These are phyloP conservation scores for Andrographis paniculata DNA, from an alignment of 305 asterid species.

Conservation along the genomic window DNA sequence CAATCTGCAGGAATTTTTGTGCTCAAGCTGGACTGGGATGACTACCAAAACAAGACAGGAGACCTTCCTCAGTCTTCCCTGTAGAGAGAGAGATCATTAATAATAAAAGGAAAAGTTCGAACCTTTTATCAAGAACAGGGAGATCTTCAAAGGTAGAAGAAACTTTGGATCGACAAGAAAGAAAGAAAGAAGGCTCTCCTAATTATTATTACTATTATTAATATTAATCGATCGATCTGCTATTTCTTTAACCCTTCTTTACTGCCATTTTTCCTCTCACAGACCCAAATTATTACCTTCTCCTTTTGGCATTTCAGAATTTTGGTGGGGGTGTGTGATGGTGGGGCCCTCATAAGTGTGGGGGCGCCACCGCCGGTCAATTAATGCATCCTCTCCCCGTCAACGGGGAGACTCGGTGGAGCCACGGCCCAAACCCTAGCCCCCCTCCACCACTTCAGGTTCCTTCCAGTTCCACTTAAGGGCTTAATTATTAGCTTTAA, in stretches of 20 bases:
- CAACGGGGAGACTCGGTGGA: conserved; percentile 12
- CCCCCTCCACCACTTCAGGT: no score
- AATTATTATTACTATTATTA: no score
- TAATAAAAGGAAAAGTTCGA: no score
- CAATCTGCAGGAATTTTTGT: no score
- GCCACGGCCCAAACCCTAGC: conserved; percentile 19
- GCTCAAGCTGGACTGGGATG: neutral
- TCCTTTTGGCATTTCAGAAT: neutral
- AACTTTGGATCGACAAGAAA: no score
- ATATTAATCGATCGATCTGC: no score
- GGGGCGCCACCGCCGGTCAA: conserved; percentile 32
- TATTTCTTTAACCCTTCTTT: conserved; percentile 4
- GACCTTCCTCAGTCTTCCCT: conserved; percentile 5
- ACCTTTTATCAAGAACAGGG: no score
- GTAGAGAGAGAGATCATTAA: no score
- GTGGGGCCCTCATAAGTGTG: conserved; percentile 19
- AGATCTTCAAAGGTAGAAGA: no score
- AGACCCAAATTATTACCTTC: neutral
- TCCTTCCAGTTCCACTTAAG: no score
- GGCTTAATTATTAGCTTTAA: neutral
- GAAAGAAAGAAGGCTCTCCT: no score
- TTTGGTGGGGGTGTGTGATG: conserved; percentile 5
- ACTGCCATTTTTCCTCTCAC: neutral
- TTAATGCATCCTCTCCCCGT: conserved; percentile 36
- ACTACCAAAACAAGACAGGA: neutral